Base-by-base conservation (phyloP, 768 basidiomycete species). In the Roridomyces roridus region DNA sequence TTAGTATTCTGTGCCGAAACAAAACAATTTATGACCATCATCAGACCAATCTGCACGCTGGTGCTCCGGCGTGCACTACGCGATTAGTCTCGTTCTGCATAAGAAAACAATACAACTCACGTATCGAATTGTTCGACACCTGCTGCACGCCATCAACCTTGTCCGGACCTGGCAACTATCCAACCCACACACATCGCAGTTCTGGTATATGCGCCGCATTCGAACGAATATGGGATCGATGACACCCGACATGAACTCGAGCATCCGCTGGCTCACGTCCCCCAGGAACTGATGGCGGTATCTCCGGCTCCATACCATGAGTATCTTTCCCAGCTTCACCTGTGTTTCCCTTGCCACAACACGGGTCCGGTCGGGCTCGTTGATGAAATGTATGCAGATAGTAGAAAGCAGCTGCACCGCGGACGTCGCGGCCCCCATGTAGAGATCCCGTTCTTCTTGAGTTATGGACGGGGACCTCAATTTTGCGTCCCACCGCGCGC, bases 161-260 rank as follows among this genome's bases (percentile, higher is more conserved):
- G 44, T 58, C 6, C 58, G 52, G 20, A 49, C 28, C 21, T 39
- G 47, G 41, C 61, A 63, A 5, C 26, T 12, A 6, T 49, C 48
- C 21, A 55, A 20, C 21, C 57, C 57, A 26, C 61, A 63, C 6
- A 59, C 57, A 0, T 58, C 57, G 57, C 61, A 63, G 29, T 55
- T 55, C 46, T 59, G 58, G n/a, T 34, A 6, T 17, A 17, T 9
- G 12, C 31, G 48, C 21, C 61, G 42, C 15, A 63, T 24, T 9
- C 6, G 36, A n/a, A 55, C 47, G 12, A 44, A 49, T 6, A 20
- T 48, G 17, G 24, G 40, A 15, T 41, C 31, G 7, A 28, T 23
- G 12, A 20, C 6, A 17, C 20, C 11, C 17, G 11, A 25, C 26
- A 63, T 23, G 34, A 24, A 59, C 12, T 9, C 42, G 14, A 51